Base-by-base conservation (phyloP, 257 asterid species). In the Solanum okadae region DNA sequence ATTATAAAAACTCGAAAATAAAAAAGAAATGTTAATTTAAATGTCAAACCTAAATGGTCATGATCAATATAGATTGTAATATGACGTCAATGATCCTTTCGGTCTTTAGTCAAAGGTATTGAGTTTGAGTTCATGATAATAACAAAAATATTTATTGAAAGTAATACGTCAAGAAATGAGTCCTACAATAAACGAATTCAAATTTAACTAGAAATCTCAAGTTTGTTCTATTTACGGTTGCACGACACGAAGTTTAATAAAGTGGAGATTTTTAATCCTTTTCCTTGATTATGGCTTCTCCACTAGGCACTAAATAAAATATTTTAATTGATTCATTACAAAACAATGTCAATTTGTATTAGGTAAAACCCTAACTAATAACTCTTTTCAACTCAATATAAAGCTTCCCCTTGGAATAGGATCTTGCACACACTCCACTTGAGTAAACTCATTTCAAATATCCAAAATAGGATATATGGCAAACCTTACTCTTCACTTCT, bases 401-500 rank as follows among this genome's bases (percentile, higher is more conserved):
- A 88, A 67, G 25, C 86, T 49, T 84, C 37, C 75, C 25, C 44
- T 72, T 33, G 14, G 14, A 72, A 33, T 31, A 71, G 6, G 27
- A 87, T 78, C 84, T 2, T 72, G 34, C 25, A 78, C 52, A 44
- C 65, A 78, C 85, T 78, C 33, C 38, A n/a, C 85, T 78, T 25
- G 20, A 40, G 23, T 40, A 23, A 22, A 37, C 6, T 42, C n/a
- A 77, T 77, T 77, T 42, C 22, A 14, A 38, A 52, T 14, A 35
- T 56, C 33, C 10, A 37, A 34, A 46, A 6, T 49, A 5, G 68
- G 35, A 37, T 42, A 44, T 44, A 92, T 92, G 95, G 49, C 86
- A 85, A 93, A 87, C 78, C 88, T 87, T 23, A 67, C 10, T 87
- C 73, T 88, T 34, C 13, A 85, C 90, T 67, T 89, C 22, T 82